Base-by-base conservation (phyloP, 176 grass and related monocot genomes). In the Oryza meridionalis region DNA sequence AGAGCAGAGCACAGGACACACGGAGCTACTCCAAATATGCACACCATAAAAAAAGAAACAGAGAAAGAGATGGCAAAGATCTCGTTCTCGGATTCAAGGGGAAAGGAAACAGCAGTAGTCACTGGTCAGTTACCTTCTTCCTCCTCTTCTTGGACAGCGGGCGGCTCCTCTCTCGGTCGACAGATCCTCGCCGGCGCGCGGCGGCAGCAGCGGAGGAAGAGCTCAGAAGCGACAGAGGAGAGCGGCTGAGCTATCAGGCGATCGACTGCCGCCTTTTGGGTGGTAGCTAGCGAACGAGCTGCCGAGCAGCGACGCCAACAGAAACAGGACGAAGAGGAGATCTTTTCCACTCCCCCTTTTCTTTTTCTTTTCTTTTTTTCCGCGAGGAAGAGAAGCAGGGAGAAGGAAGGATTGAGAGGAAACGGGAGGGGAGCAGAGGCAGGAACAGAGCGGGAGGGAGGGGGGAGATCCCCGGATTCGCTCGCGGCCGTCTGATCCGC, bases 401-500 rank as follows among this genome's bases (percentile, higher is more conserved):
- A 11, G 16, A 2, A 2, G 42, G 58, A 61, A 0, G 66, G 29
- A 31, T 31, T 31, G 29, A 11, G 25, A 49, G 10, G 32, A 53
- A 51, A 9, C 5, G 19, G 5, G 4, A 3, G n/a, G 15, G 0
- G 9, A 15, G 63, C 38, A 31, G 45, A 31, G 45, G 82, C 62
- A 71, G 78, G 79, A 79, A 17, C 3, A 31, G 84, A 27, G 74
- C 59, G 62, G 62, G 35, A 5, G 35, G 35, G 62, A 62, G 35
- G 0, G 35, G 35, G 75, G 29, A 31, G 29, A 24, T 77, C 69
- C 82, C 89, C 42, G 84, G 84, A 84, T 91, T 87, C 81, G 81
- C 84, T 90, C 81, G 22, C 69, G n/a, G 69, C 84, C 88, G 88
- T 87, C 84, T 67, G 84, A 90, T 86, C 69, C 79, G 74, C 74